Evolutionary conservation across 257 asterid species (phyloP), one percentile per base, ranked within the genome.

Genomic region (Coffea canephora): DNA sequence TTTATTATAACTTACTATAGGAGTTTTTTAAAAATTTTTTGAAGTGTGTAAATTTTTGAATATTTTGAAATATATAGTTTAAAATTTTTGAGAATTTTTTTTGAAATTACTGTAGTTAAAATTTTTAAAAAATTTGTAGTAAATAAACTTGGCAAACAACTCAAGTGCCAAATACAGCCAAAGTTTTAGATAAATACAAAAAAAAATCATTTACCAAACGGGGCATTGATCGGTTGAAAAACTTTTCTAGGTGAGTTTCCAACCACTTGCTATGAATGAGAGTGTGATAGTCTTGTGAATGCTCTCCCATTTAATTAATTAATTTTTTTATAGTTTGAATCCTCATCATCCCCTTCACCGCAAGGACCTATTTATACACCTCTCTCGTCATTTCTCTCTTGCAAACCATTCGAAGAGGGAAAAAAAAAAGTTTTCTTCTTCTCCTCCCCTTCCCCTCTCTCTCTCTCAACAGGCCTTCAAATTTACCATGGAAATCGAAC

Each of bases 401-500:
- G 43, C 70, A 27, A 25, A 65, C 43, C 21, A 11, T 12, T 65
- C 43, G 5, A 13, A 65, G 43, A 65, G 13, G 19, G 18, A 8
- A 15, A 18, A 15, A 14, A 0, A 5, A 39, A 39, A 39, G 5
- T 39, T 14, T 39, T 14, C 59, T 14, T 7, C 67, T n/a, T 61
- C 34, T 59, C 25, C 45, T 71, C 13, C 71, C 25, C 70, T 27
- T 23, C 3, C 54, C 8, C 52, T 50, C 65, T 59, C 46, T 43
- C 66, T 78, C 59, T 21, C 57, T 43, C 71, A 0, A 2, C 16
- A 19, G 49, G 9, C 6, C 14, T 8, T 31, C 45, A 48, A 13
- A 0, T 52, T 23, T 21, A 27, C 8, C 65, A 85, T 87, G 89
- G 87, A 85, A 61, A 75, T 87, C 5, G 91, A 83, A 57, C 85